Percentiles rank a stretch among this genome's conserved stretches.
Evolutionary conservation across 371 early-diverging fungal genomes (phyloP).

Genomic region (Mucor velutinosus): DNA sequence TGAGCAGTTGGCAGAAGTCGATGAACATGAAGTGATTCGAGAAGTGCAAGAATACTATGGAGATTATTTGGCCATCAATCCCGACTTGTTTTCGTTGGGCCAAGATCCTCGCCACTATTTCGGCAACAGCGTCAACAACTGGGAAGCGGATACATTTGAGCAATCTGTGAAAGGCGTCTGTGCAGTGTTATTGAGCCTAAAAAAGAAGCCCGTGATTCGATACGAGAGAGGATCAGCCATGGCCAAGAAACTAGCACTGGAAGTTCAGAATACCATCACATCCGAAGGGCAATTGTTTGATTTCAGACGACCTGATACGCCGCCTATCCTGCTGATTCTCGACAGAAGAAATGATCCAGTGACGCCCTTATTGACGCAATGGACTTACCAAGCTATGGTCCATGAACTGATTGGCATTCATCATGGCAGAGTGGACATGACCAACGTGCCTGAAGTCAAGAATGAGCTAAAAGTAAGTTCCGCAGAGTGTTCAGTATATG

Average conservation of each 20-base stretch:
- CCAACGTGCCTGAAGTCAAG: constrained; percentile 77
- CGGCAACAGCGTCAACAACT: constrained; percentile 64
- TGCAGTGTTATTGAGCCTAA: constrained; percentile 79
- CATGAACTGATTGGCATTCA: constrained; percentile 95
- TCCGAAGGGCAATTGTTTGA: constrained; percentile 85
- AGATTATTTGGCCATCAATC: constrained; percentile 87
- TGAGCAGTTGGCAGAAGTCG: constrained; percentile 93
- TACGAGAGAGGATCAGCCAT: constrained; percentile 80
- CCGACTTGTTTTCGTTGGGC: constrained; percentile 82
- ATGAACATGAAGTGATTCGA: constrained; percentile 91
- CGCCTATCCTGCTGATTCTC: constrained; percentile 88
- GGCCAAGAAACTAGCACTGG: constrained; percentile 81
- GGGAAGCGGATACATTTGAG: constrained; percentile 77
- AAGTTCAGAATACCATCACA: constrained; percentile 78
- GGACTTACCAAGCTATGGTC: constrained; percentile 99
- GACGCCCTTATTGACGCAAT: constrained; percentile 95
- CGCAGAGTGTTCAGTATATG: neutral
- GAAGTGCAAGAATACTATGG: constrained; percentile 96
- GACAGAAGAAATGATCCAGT: constrained; percentile 97
- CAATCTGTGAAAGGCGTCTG: constrained; percentile 80
- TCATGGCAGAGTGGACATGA: constrained; percentile 93
- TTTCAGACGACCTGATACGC: constrained; percentile 77
- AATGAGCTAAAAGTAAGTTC: constrained; percentile 75
- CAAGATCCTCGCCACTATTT: constrained; percentile 70
- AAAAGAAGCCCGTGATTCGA: constrained; percentile 90